Percentiles rank a stretch among this genome's conserved stretches.
Conservation (phyloP, 345 rosid genomes). For the Eucalyptus urophylla region DNA sequence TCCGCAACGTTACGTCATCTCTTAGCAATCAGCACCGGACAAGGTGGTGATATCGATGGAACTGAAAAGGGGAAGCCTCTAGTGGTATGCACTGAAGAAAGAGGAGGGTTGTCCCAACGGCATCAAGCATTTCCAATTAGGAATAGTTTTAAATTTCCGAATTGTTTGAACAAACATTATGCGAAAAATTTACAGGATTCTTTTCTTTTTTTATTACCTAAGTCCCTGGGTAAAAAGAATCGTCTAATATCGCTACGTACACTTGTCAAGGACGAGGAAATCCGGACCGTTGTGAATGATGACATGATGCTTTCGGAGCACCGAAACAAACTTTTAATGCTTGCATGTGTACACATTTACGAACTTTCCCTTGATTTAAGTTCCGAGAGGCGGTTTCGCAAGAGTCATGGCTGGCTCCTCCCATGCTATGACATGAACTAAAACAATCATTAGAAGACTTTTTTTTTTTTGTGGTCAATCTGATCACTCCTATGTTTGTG, state of each 20-base stretch:
- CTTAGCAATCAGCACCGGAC: neutral
- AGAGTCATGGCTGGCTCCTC: neutral
- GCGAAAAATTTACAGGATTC: accelerated
- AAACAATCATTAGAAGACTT: neutral
- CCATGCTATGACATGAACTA: neutral
- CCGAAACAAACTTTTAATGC: neutral
- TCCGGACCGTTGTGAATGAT: accelerated
- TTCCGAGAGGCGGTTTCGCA: neutral
- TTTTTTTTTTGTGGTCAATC: neutral
- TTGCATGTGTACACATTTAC: neutral
- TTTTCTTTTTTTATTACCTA: neutral
- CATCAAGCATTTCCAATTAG: too few species aligned
- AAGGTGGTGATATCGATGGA: neutral
- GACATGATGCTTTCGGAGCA: neutral
- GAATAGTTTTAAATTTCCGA: too few species aligned
- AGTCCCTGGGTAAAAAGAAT: neutral
- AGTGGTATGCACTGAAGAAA: neutral
- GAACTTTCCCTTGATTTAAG: neutral
- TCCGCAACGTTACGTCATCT: neutral
- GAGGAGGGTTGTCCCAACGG: neutral
- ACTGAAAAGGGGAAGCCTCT: neutral
- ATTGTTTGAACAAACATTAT: neutral
- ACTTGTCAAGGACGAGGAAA: neutral
- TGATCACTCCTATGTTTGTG: neutral
- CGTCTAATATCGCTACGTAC: accelerated